Base-by-base conservation (phyloP, 805 yeast genomes). In the Candida germanica region DNA sequence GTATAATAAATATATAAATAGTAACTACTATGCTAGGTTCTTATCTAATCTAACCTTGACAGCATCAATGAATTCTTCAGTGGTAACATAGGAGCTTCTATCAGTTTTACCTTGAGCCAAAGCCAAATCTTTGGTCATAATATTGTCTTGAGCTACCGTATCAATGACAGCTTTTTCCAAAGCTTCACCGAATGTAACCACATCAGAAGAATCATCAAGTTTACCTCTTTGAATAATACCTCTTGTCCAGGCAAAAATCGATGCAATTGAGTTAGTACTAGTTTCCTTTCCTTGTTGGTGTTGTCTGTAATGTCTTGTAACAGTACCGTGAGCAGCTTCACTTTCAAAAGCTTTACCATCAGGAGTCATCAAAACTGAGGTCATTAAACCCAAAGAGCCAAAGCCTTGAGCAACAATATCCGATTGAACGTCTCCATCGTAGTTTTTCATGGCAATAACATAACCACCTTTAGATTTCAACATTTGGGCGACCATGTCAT, bases 311-410 rank as follows among this genome's bases (percentile, higher is more conserved):
- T 91, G 98, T 70, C 98, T 85, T 31, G 97, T 91, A 51, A 91
- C 98, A 10, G 98, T 91, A 39, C 98, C 98, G 61, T 91, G 98
- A n/a, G 98, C 98, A 41, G 98, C 98, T 72, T 91, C 98, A 37
- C 88, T 71, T 71, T 91, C 97, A 61, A 87, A 89, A 10, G 96
- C 82, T 70, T 85, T 86, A 17, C 97, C 97, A 63, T 91, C 97
- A 33, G 97, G 94, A n/a, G 97, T 80, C 56, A 88, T 79, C 50
- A 91, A 76, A n/a, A 87, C 95, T 3, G 98, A 91, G 21, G 98
- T 88, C 98, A 91, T 91, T 51, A 91, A 75, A 28, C 98, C 98
- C 48, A 91, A 73, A 13, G 97, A 89, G 25, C 98, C 98, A 53
- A 91, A 91, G 25, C 98, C 98, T 68, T 91, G 98, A 20, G 98